Base-by-base conservation (phyloP, 1,284 basidiomycete species). In the Cystobasidium pallidum region DNA sequence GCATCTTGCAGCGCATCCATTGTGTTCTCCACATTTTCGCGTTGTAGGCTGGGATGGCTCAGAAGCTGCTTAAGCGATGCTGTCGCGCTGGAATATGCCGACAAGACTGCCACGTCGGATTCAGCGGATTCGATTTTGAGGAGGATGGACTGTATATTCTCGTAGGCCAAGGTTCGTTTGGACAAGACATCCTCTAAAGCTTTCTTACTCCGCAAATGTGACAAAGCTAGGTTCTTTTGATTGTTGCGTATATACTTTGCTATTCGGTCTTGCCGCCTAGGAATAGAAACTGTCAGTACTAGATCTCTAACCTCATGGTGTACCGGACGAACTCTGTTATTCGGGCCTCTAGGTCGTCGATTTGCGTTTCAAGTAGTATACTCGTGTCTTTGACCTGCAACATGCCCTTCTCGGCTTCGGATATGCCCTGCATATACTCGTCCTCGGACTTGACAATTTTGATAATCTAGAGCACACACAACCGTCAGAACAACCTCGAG, bases 21-120 rank as follows among this genome's bases (percentile, higher is more conserved):
- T 1, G 92, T 94, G 75, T 86, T 84, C 59, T 95, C 91, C 63
- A 97, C 87, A 59, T 86, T 86, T 21, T 89, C 89, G 6, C 86
- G 85, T 75, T 89, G 87, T 15, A 98, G 84, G 0, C 88, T 88
- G 0, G 92, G 91, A 76, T 94, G 88, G 0, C 88, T 83, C 1
- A 97, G 86, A 49, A 97, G 86, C 0, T 85, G 81, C 13, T 86
- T 86, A 10, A 98, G 84, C 0, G 92, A 92, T 1, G 85, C 81
- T 0, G 91, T 88, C 1, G 92, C 93, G 0, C 88, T 87, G 79
- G 91, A 86, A 79, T 95, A 97, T 0, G 88, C 87, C 75, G 86
- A 86, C 86, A 97, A 88, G 66, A 97, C 90, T 84, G 94, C 89
- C 7, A 94, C 85, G 80, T 98, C 91, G 3, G 89, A 89, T 54